phyloP scores from a whole-genome alignment of 2,329 filamentous ascomycete genomes.

The Fusarium sulawesiense region DNA sequence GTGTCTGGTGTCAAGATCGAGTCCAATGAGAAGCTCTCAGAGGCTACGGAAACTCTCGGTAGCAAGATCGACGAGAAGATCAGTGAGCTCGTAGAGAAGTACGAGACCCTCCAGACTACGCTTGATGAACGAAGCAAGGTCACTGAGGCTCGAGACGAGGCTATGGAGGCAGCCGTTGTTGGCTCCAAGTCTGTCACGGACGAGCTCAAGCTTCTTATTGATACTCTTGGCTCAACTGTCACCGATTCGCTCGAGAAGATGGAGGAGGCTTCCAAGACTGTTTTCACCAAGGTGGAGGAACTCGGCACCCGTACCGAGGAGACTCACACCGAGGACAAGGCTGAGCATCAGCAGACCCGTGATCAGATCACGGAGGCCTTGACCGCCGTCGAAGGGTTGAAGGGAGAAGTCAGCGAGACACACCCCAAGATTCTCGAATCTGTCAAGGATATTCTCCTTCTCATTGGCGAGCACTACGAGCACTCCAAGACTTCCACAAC shows the following conservation, averaged over 20 bases:
- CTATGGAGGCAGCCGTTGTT: slow-evolving; percentile 78
- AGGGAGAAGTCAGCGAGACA: slow-evolving; percentile 82
- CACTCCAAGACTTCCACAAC: slow-evolving; percentile 77
- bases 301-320: slow-evolving; percentile 81
- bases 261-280: slow-evolving; percentile 86
- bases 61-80: slow-evolving; percentile 73
- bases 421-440: slow-evolving; percentile 90
- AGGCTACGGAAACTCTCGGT: slow-evolving; percentile 65
- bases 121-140: slow-evolving; percentile 80
- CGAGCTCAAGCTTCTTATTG: slow-evolving; percentile 86
- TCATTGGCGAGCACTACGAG: slow-evolving; percentile 89
- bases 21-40: slow-evolving; percentile 79
- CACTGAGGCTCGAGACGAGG: slow-evolving; percentile 77
- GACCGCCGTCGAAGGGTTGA: slow-evolving; percentile 77
- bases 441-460: slow-evolving; percentile 83
- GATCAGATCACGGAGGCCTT: slow-evolving; percentile 83
- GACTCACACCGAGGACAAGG: slow-evolving; percentile 76
- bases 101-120: slow-evolving; percentile 83
- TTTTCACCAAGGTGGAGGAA: slow-evolving; percentile 85
- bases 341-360: slow-evolving; percentile 84
- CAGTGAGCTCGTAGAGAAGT: slow-evolving; percentile 83
- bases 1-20: slow-evolving; percentile 85
- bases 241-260: slow-evolving; percentile 88
- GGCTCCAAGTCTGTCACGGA: slow-evolving; percentile 84
- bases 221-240: slow-evolving; percentile 83